These are phyloP conservation scores for Pseudozyma pruni DNA, from an alignment of 1,284 basidiomycete genomes.

Conservation along the genomic window DNA sequence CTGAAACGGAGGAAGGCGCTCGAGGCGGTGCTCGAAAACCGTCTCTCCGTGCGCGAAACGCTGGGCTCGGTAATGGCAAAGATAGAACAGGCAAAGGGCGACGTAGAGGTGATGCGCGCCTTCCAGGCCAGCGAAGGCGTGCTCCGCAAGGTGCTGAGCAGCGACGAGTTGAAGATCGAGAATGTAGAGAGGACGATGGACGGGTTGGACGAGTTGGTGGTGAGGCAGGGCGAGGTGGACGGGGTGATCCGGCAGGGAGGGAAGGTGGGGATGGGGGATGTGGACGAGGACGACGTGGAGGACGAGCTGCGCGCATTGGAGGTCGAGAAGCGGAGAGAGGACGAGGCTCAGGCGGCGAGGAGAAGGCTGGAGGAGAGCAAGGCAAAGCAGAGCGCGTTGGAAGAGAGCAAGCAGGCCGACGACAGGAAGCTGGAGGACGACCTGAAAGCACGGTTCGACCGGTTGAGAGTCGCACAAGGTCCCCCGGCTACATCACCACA, in stretches of 20 bases:
- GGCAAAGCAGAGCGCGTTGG: constrained; percentile 6
- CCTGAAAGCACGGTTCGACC: constrained; percentile 12
- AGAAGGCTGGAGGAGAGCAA: constrained; percentile 1
- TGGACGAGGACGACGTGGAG: constrained; percentile 27
- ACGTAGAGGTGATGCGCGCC: constrained; percentile 87
- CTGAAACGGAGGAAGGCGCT: constrained; percentile 82
- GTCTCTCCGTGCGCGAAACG: constrained; percentile 78
- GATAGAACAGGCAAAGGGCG: constrained; percentile 86
- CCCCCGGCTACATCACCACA: background rate
- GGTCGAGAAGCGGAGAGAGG: constrained; percentile 19
- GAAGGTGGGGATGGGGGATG: constrained; percentile 9
- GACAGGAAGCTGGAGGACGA: constrained; percentile 19
- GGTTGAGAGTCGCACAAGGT: constrained; percentile 1
- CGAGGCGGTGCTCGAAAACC: constrained; percentile 80
- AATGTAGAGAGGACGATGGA: constrained; percentile 6
- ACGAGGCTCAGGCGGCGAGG: constrained; percentile 5
- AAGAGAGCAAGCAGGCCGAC: constrained; percentile 14
- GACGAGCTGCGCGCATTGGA: constrained; percentile 16
- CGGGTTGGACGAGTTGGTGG: constrained; percentile 9
- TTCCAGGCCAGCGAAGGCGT: constrained; percentile 85
- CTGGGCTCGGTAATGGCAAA: constrained; percentile 80
- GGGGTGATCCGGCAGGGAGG: constrained; percentile 1
- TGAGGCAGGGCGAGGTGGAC: constrained; percentile 6
- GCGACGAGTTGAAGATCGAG: constrained; percentile 75
- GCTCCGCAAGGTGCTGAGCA: constrained; percentile 78